These are phyloP conservation scores for Xylaria scruposa DNA, from an alignment of 495 filamentous ascomycete species.

Conservation along the genomic window DNA sequence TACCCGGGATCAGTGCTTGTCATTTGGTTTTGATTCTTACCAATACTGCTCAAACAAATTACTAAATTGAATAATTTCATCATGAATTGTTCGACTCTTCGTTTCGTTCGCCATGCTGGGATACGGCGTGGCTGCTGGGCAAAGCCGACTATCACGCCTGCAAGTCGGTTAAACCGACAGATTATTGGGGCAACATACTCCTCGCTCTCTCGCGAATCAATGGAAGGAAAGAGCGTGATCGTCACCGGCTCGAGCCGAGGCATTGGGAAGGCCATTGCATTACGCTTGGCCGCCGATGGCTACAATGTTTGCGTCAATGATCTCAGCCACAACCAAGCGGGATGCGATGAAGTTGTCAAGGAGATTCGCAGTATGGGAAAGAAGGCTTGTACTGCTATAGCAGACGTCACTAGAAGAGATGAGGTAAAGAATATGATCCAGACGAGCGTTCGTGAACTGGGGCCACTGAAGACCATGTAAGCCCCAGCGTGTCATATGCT, in stretches of 20 bases:
- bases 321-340: conserved; percentile 51
- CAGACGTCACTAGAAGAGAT: conserved; percentile 59
- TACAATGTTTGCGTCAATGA: conserved; percentile 69
- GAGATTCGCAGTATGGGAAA: conserved; percentile 56
- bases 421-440: conserved; percentile 59
- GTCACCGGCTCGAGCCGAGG: conserved; percentile 64
- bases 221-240: conserved; percentile 51
- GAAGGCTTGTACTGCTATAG: conserved; percentile 53
- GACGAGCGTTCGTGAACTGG: conserved; percentile 53
- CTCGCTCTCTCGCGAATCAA: conserved; percentile 8
- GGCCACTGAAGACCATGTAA: conserved; percentile 62
- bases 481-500: not conserved
- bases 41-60: not conserved
- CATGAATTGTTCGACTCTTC: conserved; percentile 18
- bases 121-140: not conserved
- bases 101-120: not conserved
- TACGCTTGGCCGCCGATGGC: conserved; percentile 64
- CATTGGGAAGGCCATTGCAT: conserved; percentile 67
- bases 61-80: not conserved
- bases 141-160: not conserved
- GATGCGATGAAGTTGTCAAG: conserved; percentile 55
- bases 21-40: not conserved
- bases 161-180: not conserved
- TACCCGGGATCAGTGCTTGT: conserved; percentile 1
- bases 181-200: conserved; percentile 15